Conservation (phyloP, 768 basidiomycete genomes). For the Tylopilus subfusipes region DNA sequence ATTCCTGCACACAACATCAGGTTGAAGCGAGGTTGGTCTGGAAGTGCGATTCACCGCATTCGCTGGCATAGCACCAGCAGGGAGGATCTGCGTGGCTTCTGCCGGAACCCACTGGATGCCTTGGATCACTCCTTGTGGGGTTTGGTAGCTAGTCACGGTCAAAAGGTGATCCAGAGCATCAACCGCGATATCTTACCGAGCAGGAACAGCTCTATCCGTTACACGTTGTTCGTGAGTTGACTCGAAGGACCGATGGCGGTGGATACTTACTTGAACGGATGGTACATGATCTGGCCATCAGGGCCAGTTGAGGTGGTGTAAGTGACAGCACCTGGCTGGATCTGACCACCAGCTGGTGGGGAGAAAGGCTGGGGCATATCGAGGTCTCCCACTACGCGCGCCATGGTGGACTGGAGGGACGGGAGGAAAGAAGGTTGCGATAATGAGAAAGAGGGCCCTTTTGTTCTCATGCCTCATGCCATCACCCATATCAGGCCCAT, state of each 20-base stretch:
- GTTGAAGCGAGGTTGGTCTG: not conserved
- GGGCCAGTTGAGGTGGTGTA: constrained; percentile 63
- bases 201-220: constrained; percentile 59
- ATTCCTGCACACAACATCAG: constrained; percentile 42
- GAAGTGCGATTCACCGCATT: constrained; percentile 41
- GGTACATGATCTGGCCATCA: constrained; percentile 64
- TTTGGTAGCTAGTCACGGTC: constrained; percentile 57
- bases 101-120: constrained; percentile 66
- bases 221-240: constrained; percentile 15
- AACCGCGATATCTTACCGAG: constrained; percentile 49
- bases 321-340: constrained; percentile 65
- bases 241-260: not conserved
- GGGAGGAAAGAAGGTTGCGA: constrained; percentile 11
- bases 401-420: constrained; percentile 19
- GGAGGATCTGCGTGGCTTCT: constrained; percentile 62
- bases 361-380: constrained; percentile 31
- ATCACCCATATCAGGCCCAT: constrained; percentile 32
- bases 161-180: constrained; percentile 1
- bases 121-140: constrained; percentile 58
- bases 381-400: constrained; percentile 19
- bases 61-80: constrained; percentile 58
- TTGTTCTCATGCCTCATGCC: constrained; percentile 31
- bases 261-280: constrained; percentile 65
- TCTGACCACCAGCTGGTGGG: constrained; percentile 37
- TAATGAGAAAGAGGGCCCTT: constrained; percentile 10